These are phyloP conservation scores for Dothidotthia symphoricarpi DNA, from an alignment of 2,329 filamentous ascomycete species.

Conservation along the genomic window DNA sequence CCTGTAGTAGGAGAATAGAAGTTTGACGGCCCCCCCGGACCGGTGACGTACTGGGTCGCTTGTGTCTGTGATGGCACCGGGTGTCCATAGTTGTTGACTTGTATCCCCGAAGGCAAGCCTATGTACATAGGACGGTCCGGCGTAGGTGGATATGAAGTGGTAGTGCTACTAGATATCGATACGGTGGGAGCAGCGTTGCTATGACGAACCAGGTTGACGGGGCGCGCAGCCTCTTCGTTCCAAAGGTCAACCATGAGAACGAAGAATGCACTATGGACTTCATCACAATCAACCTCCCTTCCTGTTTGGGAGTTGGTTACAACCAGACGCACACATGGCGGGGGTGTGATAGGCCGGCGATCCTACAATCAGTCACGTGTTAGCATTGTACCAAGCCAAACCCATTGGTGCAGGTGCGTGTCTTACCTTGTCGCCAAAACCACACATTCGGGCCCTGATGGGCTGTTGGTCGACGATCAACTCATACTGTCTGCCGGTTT, in stretches of 20 bases:
- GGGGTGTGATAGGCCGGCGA: slow-evolving; percentile 90
- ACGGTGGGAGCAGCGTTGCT: slow-evolving; percentile 61
- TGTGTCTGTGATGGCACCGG: slow-evolving; percentile 14
- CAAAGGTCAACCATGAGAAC: slow-evolving; percentile 69
- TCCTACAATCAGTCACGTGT: slow-evolving; percentile 58
- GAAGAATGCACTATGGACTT: slow-evolving; percentile 67
- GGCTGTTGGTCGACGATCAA: slow-evolving; percentile 88
- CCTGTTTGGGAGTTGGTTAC: slow-evolving; percentile 72
- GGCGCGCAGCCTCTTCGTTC: slow-evolving; percentile 58
- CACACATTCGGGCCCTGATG: slow-evolving; percentile 92
- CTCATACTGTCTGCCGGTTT: slow-evolving; percentile 24
- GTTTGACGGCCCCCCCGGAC: background rate
- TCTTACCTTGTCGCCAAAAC: slow-evolving; percentile 91
- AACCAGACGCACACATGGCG: slow-evolving; percentile 82
- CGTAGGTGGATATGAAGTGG: slow-evolving; percentile 69
- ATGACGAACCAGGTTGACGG: slow-evolving; percentile 69
- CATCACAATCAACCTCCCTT: slow-evolving; percentile 77
- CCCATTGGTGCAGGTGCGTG: slow-evolving; percentile 14
- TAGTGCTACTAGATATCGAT: slow-evolving; percentile 77
- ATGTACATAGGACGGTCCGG: slow-evolving; percentile 37
- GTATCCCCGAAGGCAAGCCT: slow-evolving; percentile 17
- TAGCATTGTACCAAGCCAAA: slow-evolving; percentile 22
- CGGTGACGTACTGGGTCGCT: slow-evolving; percentile 2
- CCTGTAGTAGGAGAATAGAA: too few species aligned
- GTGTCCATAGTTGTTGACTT: slow-evolving; percentile 45